These are phyloP conservation scores for Neobulgaria alba DNA, from an alignment of 2,329 filamentous ascomycete species.

Conservation along the genomic window DNA sequence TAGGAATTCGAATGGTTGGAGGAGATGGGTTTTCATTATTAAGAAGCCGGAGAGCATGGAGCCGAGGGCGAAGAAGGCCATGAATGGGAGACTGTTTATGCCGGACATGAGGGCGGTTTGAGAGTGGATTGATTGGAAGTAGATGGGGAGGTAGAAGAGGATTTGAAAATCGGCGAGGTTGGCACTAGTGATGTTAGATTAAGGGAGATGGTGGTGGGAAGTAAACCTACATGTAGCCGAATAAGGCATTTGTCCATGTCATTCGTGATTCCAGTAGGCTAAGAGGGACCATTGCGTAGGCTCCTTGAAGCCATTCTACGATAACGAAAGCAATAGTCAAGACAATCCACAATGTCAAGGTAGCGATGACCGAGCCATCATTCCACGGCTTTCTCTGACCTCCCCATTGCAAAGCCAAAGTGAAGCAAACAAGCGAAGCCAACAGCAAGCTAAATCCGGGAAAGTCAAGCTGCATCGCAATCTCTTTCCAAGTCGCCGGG, in stretches of 20 bases:
- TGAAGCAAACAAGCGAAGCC: conserved; percentile 32
- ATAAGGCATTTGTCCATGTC: conserved; percentile 3
- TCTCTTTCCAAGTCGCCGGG: conserved; percentile 31
- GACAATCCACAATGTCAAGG: conserved; percentile 29
- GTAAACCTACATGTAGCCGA: conserved; percentile 6
- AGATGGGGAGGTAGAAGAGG: conserved; percentile 38
- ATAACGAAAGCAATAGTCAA: conserved; percentile 28
- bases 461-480: conserved; percentile 37
- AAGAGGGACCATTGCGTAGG: conserved; percentile 16
- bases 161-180: conserved; percentile 31
- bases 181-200: conserved; percentile 15
- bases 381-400: conserved; percentile 35
- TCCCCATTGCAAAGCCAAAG: conserved; percentile 37
- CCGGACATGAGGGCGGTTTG: conserved; percentile 29
- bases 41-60: conserved; percentile 15
- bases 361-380: conserved; percentile 31
- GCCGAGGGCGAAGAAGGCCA: conserved; percentile 15
- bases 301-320: conserved; percentile 33
- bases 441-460: conserved; percentile 35
- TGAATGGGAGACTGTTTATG: conserved; percentile 23
- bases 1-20: conserved; percentile 34
- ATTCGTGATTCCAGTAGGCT: conserved; percentile 3
- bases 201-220: conserved; percentile 17
- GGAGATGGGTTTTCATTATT: conserved; percentile 30
- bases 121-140: conserved; percentile 38